Percentiles rank a stretch among this genome's conserved stretches.
phyloP scores from a whole-genome alignment of 1,284 basidiomycete species.

The Lignosus rhinocerotis region DNA sequence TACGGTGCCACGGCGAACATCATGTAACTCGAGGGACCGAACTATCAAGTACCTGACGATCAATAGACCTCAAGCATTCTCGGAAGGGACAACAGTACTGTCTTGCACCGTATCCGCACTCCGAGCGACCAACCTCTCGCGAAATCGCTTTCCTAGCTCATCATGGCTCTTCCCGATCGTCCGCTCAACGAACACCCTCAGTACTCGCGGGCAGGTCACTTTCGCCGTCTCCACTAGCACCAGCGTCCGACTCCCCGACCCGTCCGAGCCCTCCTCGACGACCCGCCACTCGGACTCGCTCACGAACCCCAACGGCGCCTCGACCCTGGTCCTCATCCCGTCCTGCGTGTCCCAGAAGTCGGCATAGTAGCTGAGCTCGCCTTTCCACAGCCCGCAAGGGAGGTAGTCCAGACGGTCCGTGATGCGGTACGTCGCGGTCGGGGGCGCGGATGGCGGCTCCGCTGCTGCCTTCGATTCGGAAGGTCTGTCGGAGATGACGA shows the following conservation, averaged over 20 bases:
- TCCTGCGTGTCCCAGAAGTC: not conserved
- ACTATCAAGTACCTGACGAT: no score
- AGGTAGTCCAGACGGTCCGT: not conserved
- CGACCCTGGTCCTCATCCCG: not conserved
- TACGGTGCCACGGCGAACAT: no score
- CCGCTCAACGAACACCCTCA: not conserved
- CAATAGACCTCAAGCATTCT: no score
- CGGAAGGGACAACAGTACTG: no score
- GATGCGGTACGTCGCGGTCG: not conserved
- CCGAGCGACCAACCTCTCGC: not conserved
- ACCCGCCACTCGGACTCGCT: not conserved
- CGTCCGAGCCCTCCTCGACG: not conserved
- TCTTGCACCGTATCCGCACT: no score
- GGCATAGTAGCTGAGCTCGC: not conserved
- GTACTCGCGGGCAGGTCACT: not conserved
- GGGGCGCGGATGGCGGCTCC: no score
- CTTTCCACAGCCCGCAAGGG: not conserved
- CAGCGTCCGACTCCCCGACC: not conserved
- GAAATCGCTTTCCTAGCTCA: not conserved
- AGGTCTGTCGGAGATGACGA: not conserved
- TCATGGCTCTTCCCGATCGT: not conserved
- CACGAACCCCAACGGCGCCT: not conserved
- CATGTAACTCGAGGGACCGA: no score
- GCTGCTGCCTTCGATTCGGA: not conserved
- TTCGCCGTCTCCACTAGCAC: not conserved